Base-by-base conservation (phyloP, 176 grass and related monocot species). In the Hordeum marinum region DNA sequence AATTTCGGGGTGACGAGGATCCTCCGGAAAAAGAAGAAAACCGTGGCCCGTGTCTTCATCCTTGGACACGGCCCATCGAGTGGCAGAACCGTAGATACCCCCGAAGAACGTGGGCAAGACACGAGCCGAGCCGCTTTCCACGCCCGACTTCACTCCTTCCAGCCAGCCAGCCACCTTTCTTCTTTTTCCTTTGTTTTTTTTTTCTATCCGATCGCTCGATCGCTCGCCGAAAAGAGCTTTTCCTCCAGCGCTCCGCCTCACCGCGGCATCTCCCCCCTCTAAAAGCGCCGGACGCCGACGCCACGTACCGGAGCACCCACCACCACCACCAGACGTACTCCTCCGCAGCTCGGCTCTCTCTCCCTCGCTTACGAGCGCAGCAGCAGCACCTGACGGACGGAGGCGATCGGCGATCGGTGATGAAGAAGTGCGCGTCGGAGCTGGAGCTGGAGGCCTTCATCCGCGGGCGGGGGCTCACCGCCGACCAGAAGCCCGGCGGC, bases 341-440 rank as follows among this genome's bases (percentile, higher is more conserved):
- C 39, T 73, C 21, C 2, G 4, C 63, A 4, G 0, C 71, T 52
- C 48, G 15, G 15, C 48, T 52, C 15, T 3, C 34, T 5, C 10
- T 11, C 1, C 37, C 23, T 9, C n/a, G 15, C 71, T 20, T 13
- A 14, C 4, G 36, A 46, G 11, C 43, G 11, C 46, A 17, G 46
- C 45, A 13, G 46, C 48, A 17, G 40, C 39, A 3, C 39, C 39
- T 2, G 39, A 40, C 7, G 39, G 39, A 40, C 7, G 45, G 18
- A 9, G 52, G 60, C 52, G 75, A 39, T 24, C 25, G 39, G 71
- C 25, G 84, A 39, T 24, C 25, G 39, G 71, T 21, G 84, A 98
- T 98, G 96, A 92, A 94, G 89, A 95, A 87, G 91, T 94, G 89
- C 79, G 7, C 84, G 25, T 98, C 91, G 63, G 93, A 95, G 77